Conservation (phyloP, 352 stramenopile species). For the Thalassiosira mediterranea region DNA sequence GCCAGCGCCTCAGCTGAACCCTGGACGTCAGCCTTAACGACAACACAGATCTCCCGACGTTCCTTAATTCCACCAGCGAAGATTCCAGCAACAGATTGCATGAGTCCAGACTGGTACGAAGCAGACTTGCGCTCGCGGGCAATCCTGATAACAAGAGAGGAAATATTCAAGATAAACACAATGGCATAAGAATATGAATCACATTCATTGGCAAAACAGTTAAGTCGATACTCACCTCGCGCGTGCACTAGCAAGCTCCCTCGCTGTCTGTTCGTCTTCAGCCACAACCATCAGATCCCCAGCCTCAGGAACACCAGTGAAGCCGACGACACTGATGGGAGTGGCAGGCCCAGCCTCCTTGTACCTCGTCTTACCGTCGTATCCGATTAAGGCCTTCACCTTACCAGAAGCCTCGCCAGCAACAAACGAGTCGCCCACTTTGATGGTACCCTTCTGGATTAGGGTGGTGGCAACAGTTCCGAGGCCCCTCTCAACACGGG, state of each 20-base stretch:
- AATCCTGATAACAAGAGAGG: too few species aligned
- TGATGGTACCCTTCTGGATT: conserved; percentile 96
- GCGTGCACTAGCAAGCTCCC: conserved; percentile 78
- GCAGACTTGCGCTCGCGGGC: conserved; percentile 66
- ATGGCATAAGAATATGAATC: conserved; percentile 11
- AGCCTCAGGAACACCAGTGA: conserved; percentile 80
- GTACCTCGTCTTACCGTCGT: conserved; percentile 82
- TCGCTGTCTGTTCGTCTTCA: conserved; percentile 82
- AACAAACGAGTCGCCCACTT: conserved; percentile 93
- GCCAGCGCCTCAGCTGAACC: conserved; percentile 93
- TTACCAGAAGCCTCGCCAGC: conserved; percentile 94
- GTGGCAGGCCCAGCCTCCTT: conserved; percentile 90
- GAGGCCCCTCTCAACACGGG: conserved; percentile 91
- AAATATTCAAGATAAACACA: too few species aligned
- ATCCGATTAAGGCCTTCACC: conserved; percentile 87
- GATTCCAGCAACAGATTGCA: conserved; percentile 67
- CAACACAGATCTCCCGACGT: conserved; percentile 92
- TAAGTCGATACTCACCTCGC: conserved; percentile 64
- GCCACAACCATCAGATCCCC: conserved; percentile 84
- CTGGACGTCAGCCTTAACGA: conserved; percentile 98
- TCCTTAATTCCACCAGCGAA: conserved; percentile 87
- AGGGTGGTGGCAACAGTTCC: conserved; percentile 94
- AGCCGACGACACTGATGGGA: conserved; percentile 89
- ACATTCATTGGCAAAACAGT: too few species aligned
- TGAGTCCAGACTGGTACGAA: conserved; percentile 75